Conservation (phyloP, 345 rosid species). For the Microcos paniculata region DNA sequence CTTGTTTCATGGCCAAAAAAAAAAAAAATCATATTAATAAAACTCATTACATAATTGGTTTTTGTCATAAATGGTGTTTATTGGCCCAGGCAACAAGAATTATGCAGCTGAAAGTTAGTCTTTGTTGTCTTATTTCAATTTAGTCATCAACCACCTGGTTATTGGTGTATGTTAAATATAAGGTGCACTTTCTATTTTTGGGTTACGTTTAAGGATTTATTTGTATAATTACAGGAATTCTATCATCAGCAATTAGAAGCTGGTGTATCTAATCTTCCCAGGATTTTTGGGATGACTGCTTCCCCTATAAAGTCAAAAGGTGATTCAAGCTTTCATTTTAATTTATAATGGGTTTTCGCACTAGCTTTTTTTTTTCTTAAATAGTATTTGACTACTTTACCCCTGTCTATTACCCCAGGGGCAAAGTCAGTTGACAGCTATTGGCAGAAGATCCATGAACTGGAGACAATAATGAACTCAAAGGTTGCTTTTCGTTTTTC, state of each 20-base stretch:
- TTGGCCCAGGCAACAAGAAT: background rate
- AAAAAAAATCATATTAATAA: background rate
- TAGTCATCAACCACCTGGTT: background rate
- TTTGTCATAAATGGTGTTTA: background rate
- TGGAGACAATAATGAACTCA: constrained; percentile 74
- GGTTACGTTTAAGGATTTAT: background rate
- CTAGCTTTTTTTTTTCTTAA: constrained; percentile 1
- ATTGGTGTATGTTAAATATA: background rate
- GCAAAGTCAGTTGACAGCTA: constrained; percentile 34
- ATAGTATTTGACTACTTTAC: background rate
- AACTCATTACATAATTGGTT: background rate
- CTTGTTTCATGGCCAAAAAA: too few species aligned
- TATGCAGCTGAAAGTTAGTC: background rate
- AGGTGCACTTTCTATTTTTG: background rate
- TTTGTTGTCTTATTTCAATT: background rate
- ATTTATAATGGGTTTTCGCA: background rate
- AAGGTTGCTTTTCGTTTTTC: constrained; percentile 56
- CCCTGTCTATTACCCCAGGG: constrained; percentile 37
- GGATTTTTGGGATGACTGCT: constrained; percentile 94
- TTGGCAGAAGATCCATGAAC: constrained; percentile 58
- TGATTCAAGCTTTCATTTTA: constrained; percentile 24
- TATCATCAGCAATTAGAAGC: constrained; percentile 49
- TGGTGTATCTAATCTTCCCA: constrained; percentile 46
- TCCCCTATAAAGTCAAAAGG: constrained; percentile 86
- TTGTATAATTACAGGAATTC: constrained; percentile 65